These are phyloP conservation scores for Suillus spraguei DNA, from an alignment of 768 basidiomycete genomes.

Conservation along the genomic window DNA sequence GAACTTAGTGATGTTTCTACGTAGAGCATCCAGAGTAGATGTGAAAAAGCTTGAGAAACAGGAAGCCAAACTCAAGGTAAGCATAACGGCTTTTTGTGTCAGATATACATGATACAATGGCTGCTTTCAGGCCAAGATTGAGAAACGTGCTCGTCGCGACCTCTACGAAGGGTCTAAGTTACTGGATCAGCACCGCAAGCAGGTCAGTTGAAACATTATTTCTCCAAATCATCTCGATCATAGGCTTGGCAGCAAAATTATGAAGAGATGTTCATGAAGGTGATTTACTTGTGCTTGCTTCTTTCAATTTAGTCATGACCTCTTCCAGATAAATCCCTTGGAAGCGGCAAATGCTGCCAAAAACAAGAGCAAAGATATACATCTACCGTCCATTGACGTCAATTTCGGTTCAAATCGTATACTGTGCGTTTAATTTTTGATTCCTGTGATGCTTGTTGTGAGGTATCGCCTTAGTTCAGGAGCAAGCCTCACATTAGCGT, in stretches of 20 bases:
- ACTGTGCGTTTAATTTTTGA: slow-evolving; percentile 49
- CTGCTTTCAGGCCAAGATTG: slow-evolving; percentile 80
- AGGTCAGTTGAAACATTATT: slow-evolving; percentile 45
- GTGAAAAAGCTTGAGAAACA: slow-evolving; percentile 96
- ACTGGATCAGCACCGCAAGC: slow-evolving; percentile 89
- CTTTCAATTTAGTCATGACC: neutral
- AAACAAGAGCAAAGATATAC: slow-evolving; percentile 98
- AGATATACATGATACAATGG: slow-evolving; percentile 1
- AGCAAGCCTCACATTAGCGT: slow-evolving; percentile 83
- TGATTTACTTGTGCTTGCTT: slow-evolving; percentile 23
- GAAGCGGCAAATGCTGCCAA: slow-evolving; percentile 76
- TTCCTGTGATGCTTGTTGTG: neutral
- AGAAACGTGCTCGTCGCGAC: slow-evolving; percentile 89
- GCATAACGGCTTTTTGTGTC: slow-evolving; percentile 3
- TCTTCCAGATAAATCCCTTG: slow-evolving; percentile 82
- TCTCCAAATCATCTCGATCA: slow-evolving; percentile 3
- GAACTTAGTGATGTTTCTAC: slow-evolving; percentile 17
- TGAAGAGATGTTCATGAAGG: slow-evolving; percentile 99
- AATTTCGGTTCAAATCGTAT: slow-evolving; percentile 96
- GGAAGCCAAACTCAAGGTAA: slow-evolving; percentile 90
- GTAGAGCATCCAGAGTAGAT: slow-evolving; percentile 87
- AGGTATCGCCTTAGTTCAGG: slow-evolving; percentile 56
- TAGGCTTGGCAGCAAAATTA: slow-evolving; percentile 75
- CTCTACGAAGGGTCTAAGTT: slow-evolving; percentile 97
- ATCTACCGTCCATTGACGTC: slow-evolving; percentile 93